Evolutionary conservation across 257 asterid species (phyloP), one percentile per base, ranked within the genome.

Genomic region (Fraxinus cuspidata): DNA sequence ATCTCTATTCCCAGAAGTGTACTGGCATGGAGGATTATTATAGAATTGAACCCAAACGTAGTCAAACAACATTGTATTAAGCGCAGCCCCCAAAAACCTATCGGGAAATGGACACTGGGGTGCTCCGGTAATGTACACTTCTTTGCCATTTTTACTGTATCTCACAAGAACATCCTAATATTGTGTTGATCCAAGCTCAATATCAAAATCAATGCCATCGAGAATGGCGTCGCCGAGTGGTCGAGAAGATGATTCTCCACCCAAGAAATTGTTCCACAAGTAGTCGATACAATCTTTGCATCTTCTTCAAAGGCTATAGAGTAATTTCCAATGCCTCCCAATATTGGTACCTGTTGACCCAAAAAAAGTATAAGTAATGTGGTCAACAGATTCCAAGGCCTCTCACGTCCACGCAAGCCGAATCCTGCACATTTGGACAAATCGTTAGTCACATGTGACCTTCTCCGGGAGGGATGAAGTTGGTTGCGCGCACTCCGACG

Each of bases 91-190:
- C 42, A 92, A 3, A 18, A 75, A 34, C 10, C 78, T 78, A 66
- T 92, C 96, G 4, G 97, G 97, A 64, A 89, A 90, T 8, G 93
- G 93, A 49, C 97, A 92, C 84, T 88, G 97, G 70, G 97, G 96
- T 21, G 96, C 96, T 8, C 91, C 97, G 1, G 86, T 51, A 0
- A 91, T 66, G 68, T 82, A 84, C 13, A 91, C 95, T 69, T 40
- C 80, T 19, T 81, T 77, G 29, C 87, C 67, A 0, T 7, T 19
- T n/a, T 23, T 65, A 37, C 84, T 70, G 53, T 82, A 78, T 73
- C 37, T 83, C 2, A 88, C 96, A 0, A 92, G 88, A 77, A 81
- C 81, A 72, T 80, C 83, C 87, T 84, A 92, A 69, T 88, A 79
- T 1, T 71, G 75, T 7, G 89, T 27, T 23, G 89, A 84, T 18